phyloP scores from a whole-genome alignment of 306 rosid genomes.

The Gillenia trifoliata region DNA sequence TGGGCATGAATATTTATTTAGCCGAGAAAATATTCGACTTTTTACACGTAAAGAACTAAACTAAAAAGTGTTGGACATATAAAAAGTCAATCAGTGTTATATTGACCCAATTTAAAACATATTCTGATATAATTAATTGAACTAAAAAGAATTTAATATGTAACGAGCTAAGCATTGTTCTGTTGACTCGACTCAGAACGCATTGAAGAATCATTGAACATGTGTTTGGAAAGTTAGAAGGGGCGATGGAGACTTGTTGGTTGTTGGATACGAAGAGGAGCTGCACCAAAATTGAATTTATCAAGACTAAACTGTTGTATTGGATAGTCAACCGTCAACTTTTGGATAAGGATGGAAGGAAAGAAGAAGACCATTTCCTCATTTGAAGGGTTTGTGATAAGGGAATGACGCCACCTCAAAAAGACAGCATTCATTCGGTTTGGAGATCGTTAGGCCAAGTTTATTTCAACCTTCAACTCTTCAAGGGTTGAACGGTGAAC shows the following conservation, averaged over 20 bases:
- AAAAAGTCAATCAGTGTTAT: too few relatives aligned
- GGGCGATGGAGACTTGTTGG: background rate
- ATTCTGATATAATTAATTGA: too few relatives aligned
- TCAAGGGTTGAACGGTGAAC: too few relatives aligned
- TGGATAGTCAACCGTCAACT: background rate
- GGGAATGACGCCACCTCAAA: background rate
- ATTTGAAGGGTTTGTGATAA: background rate
- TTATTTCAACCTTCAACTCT: background rate
- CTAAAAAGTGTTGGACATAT: too few relatives aligned
- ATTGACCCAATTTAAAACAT: too few relatives aligned
- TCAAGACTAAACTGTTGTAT: background rate
- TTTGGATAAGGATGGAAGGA: slow-evolving; percentile 1
- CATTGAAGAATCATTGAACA: background rate
- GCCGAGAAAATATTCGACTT: too few relatives aligned
- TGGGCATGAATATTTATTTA: background rate
- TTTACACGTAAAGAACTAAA: background rate
- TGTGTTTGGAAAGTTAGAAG: background rate
- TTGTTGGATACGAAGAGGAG: background rate
- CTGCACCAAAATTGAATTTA: background rate
- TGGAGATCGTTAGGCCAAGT: background rate
- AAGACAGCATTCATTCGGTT: background rate
- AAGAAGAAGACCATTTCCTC: background rate
- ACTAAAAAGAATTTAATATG: too few relatives aligned
- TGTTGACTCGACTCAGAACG: too few relatives aligned
- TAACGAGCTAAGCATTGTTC: too few relatives aligned